These are phyloP conservation scores for Eucalyptus erythrocorys DNA, from an alignment of 345 rosid genomes.

Conservation along the genomic window DNA sequence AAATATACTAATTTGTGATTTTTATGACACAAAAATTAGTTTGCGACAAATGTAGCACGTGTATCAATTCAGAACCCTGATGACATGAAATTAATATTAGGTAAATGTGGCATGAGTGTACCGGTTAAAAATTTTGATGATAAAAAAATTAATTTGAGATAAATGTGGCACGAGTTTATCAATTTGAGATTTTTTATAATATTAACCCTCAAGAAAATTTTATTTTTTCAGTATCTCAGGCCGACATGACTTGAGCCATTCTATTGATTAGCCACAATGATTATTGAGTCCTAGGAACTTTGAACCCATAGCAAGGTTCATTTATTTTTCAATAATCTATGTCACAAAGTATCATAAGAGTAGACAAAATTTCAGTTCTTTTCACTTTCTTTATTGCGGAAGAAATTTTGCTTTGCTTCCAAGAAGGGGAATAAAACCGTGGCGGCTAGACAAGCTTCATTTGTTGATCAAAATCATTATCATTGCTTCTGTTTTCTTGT, in stretches of 20 bases:
- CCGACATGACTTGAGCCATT: background rate
- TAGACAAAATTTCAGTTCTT: background rate
- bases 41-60: background rate
- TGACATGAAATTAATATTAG: background rate
- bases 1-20: background rate
- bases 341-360: background rate
- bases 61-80: background rate
- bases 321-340: background rate
- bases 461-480: background rate
- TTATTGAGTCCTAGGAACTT: background rate
- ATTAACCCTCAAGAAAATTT: background rate
- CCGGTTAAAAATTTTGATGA: rapidly evolving
- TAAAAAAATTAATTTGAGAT: background rate
- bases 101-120: background rate
- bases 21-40: background rate
- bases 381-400: background rate
- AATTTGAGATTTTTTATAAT: background rate
- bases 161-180: rapidly evolving
- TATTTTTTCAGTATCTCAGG: background rate
- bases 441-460: background rate
- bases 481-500: background rate
- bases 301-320: background rate
- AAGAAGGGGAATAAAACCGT: background rate
- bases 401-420: background rate
- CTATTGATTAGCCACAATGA: background rate